Base-by-base conservation (phyloP, 176 grass and related monocot species). In the Chloris gayana region DNA sequence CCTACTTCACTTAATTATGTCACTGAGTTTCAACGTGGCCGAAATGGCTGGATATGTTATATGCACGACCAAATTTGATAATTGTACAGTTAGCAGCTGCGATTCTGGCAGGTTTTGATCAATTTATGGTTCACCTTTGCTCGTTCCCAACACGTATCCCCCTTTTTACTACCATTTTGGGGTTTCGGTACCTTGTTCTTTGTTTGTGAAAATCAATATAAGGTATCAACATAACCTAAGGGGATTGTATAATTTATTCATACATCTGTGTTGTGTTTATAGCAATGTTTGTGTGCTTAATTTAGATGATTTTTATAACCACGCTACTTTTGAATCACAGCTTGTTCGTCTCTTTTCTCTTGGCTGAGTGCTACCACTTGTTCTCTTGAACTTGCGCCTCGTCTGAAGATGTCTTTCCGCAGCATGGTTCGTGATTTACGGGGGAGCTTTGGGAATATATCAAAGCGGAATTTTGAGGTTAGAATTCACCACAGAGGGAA, bases 391-490 rank as follows among this genome's bases (percentile, higher is more conserved):
- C 61, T 64, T 7, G 59, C 45, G 47, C 61, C 15, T 25, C 63
- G 64, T 64, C 45, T 72, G 39, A 56, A 80, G 69, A 97, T 97
- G 93, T 85, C 90, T 45, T 88, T 93, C 17, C 90, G 73, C 24
- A 97, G 80, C 74, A 90, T 93, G 78, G 45, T 97, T 45, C 90
- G 77, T 56, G 93, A 91, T 79, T 56, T 97, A 58, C 84, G 78
- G 75, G 93, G 88, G 62, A 88, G 85, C 78, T 83, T 97, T 68
- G 93, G 88, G 49, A 97, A 82, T 69, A 60, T 93, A 35, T 91
- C 93, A 3, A 86, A 82, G 65, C 27, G 80, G 56, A 91, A 82
- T 46, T 90, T 97, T 22, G 93, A 93, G 62, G 93, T 90, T 17
- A 89, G 75, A 77, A 86, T 95, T 42, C 85, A 87, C 67, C 80